phyloP scores from a whole-genome alignment of 1,284 basidiomycete species.

The Porogramme epimiltina region DNA sequence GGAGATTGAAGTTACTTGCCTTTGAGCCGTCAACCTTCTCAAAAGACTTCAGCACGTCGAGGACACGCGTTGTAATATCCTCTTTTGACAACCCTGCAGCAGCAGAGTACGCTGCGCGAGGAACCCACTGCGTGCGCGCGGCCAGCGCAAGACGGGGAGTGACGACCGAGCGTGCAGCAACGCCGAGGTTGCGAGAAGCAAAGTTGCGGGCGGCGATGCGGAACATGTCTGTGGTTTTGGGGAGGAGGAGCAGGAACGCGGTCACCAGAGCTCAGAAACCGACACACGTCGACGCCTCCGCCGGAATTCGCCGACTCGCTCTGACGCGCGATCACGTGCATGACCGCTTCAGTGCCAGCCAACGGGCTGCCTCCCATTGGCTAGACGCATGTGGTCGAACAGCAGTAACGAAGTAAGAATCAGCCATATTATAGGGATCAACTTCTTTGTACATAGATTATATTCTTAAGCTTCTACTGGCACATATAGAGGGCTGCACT shows the following conservation, averaged over 20 bases:
- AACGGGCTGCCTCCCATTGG: too few relatives aligned
- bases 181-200: conserved; percentile 28
- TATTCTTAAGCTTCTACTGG: too few relatives aligned
- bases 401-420: too few relatives aligned
- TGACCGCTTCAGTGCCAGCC: too few relatives aligned
- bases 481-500: too few relatives aligned
- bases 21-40: conserved; percentile 92
- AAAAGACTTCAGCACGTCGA: conserved; percentile 91
- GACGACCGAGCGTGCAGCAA: conserved; percentile 22
- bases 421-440: too few relatives aligned
- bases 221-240: conserved; percentile 38
- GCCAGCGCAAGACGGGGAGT: conserved; percentile 29
- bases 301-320: conserved; percentile 19
- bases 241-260: conserved; percentile 13
- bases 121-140: conserved; percentile 34
- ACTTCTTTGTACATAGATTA: too few relatives aligned
- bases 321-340: conserved; percentile 1
- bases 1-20: conserved; percentile 46
- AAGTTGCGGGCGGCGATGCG: conserved; percentile 41
- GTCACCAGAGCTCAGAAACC: conserved; percentile 12
- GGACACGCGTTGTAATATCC: conserved; percentile 79
- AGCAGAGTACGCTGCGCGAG: conserved; percentile 72
- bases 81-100: conserved; percentile 75
- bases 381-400: too few relatives aligned
- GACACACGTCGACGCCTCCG: conserved; percentile 22